Percentiles rank a stretch among this genome's conserved stretches.
Conservation (phyloP, 176 grass and related monocot genomes). For the Ananas comosus region DNA sequence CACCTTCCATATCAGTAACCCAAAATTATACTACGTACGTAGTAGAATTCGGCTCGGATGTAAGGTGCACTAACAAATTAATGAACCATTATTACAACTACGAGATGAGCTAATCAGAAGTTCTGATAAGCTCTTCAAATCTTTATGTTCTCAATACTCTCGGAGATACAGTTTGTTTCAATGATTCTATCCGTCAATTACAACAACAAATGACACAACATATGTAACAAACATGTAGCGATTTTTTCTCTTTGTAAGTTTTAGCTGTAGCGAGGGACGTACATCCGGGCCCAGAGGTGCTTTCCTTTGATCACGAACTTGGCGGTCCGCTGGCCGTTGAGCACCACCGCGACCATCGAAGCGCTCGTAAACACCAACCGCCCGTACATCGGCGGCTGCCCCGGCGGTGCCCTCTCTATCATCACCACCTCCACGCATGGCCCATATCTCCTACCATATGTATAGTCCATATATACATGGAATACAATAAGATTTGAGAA, state of each 20-base stretch:
- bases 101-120: too few relatives aligned
- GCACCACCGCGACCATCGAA: constrained; percentile 38
- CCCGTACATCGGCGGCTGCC: constrained; percentile 49
- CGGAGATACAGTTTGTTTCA: too few relatives aligned
- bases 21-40: too few relatives aligned
- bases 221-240: neutral
- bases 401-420: constrained; percentile 30
- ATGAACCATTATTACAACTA: too few relatives aligned
- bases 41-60: too few relatives aligned
- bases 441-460: constrained; percentile 33
- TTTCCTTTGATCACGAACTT: constrained; percentile 63
- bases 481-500: too few relatives aligned
- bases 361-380: constrained; percentile 37
- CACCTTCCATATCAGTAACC: too few relatives aligned
- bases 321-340: constrained; percentile 35
- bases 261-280: constrained; percentile 27
- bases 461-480: neutral
- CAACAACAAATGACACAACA: neutral
- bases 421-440: constrained; percentile 47
- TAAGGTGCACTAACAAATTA: too few relatives aligned
- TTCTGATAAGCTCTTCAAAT: too few relatives aligned
- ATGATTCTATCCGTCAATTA: neutral
- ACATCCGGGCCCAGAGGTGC: constrained; percentile 73
- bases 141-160: too few relatives aligned
- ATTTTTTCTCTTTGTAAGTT: too few relatives aligned